Evolutionary conservation across 2,329 filamentous ascomycete species (phyloP), one percentile per base, ranked within the genome.

Genomic region (Claviceps pusilla): DNA sequence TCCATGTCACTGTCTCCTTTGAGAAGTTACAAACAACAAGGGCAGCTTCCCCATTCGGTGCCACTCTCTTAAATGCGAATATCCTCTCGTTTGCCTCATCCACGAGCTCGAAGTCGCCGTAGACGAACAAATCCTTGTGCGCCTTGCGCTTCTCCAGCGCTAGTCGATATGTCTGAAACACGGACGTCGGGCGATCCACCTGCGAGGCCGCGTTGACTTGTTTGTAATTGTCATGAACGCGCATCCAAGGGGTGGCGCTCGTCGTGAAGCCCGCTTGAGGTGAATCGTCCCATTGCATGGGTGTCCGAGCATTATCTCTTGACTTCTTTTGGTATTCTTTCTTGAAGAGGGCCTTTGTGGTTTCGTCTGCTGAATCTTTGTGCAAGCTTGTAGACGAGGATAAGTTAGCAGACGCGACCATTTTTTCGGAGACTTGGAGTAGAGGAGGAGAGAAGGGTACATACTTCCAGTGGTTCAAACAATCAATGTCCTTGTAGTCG

Each of bases 401-500:
- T 19, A 35, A 39, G 12, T 50, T 52, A 33, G 19, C 24, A 10
- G 5, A 10, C 12, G 24, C 3, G 24, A 24, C 37, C 2, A 3
- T 16, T 39, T 39, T 39, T 10, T 46, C 28, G 16, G 14, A 4
- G 28, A n/a, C 9, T 4, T 2, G 16, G 11, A 31, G 45, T 9
- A 1, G 5, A 11, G n/a, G n/a, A 19, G 3, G 10, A 35, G 24
- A 24, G 24, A 2, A 2, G 24, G 24, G 24, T 3, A 64, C 66
- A 60, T 64, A 71, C 66, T 70, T 67, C 73, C 72, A 79, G 52
- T 75, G 71, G 55, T 75, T 77, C n/a, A 77, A 60, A 19, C 70
- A 75, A 56, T 83, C 77, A 43, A 88, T 73, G 58, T 89, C 85
- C 64, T 82, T 80, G 68, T 87, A 89, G 59, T 85, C 78, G 3